Conservation (phyloP, 2,329 filamentous ascomycete species). For the Hypocrella siamensis region DNA sequence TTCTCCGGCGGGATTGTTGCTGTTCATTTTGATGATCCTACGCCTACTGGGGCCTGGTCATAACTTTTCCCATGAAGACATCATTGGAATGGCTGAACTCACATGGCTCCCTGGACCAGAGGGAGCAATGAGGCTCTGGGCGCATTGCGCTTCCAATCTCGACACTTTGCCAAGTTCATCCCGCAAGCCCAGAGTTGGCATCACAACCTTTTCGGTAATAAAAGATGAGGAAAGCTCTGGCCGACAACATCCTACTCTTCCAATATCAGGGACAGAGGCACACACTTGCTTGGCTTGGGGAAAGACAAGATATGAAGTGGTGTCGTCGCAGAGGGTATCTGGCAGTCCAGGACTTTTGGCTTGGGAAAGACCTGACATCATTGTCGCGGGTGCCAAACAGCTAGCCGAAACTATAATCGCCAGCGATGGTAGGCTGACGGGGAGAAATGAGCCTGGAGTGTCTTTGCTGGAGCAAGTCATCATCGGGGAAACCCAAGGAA, state of each 20-base stretch:
- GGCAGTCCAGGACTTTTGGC: slow-evolving; percentile 28
- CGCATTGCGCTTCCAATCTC: slow-evolving; percentile 22
- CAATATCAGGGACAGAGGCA: slow-evolving; percentile 9
- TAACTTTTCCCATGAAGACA: slow-evolving; percentile 30
- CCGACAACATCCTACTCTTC: slow-evolving; percentile 5
- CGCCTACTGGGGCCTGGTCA: slow-evolving; percentile 22
- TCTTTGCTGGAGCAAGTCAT: slow-evolving; percentile 19
- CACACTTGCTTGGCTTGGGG: slow-evolving; percentile 36
- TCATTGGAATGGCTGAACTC: slow-evolving; percentile 44
- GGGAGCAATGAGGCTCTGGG: slow-evolving; percentile 40
- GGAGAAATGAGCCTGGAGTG: slow-evolving; percentile 9
- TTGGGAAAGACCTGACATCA: slow-evolving; percentile 31
- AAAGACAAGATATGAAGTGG: slow-evolving; percentile 23
- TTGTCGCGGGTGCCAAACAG: slow-evolving; percentile 23
- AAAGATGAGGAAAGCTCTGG: slow-evolving; percentile 6
- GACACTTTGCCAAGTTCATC: slow-evolving; percentile 8
- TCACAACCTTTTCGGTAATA: slow-evolving; percentile 30
- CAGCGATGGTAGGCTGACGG: slow-evolving; percentile 20
- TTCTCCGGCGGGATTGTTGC: slow-evolving; percentile 41
- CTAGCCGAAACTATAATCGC: slow-evolving; percentile 23
- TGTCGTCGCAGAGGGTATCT: slow-evolving; percentile 21
- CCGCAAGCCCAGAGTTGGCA: slow-evolving; percentile 22
- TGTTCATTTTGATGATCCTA: slow-evolving; percentile 34
- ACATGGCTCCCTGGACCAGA: slow-evolving; percentile 55
- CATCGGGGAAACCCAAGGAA: slow-evolving; percentile 6